Evolutionary conservation across 371 early-diverging fungal genomes (phyloP), one percentile per base, ranked within the genome.

Genomic region (Syncephalastrum monosporum): DNA sequence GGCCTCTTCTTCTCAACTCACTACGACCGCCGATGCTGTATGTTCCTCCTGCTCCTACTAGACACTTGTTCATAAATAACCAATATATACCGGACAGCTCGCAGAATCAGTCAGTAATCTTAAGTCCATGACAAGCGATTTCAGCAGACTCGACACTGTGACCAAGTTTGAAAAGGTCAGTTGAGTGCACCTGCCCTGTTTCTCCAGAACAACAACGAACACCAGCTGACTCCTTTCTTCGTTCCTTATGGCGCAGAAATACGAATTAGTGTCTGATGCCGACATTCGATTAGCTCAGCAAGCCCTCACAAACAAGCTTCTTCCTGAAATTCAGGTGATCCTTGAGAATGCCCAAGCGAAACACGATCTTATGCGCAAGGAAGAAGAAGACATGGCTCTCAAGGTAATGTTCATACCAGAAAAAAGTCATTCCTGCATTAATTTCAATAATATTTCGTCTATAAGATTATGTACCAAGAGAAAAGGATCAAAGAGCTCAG

Each of bases 201-300:
- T 56, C 2, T 12, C 3, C 24, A 5, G 38, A 25, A 14, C 17
- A 13, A 19, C 17, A n/a, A 38, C 27, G 38, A 13, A 27, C 15
- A 5, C 6, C 12, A 27, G 25, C 7, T 16, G 15, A 23, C 21
- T 24, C 23, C 14, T 42, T 12, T 17, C 23, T 24, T 15, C n/a
- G 24, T 21, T 2, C 15, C 47, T 47, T 4, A 5, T 42, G 38
- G 38, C 7, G 38, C 12, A 60, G 60, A 44, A 47, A 48, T 53
- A 53, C 13, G 60, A 60, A 47, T 42, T 60, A 38, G 47, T 60
- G 27, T 38, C 60, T n/a, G 49, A 48, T 14, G 25, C 42, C n/a
- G 60, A 60, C 23, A 47, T 60, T 24, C 54, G 47, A 5, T 41
- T 27, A 16, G 60, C 60, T 21, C 48, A 48, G 5, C 19, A 15